Evolutionary conservation across 495 filamentous ascomycete species (phyloP).

Genomic region (Podospora didyma): DNA sequence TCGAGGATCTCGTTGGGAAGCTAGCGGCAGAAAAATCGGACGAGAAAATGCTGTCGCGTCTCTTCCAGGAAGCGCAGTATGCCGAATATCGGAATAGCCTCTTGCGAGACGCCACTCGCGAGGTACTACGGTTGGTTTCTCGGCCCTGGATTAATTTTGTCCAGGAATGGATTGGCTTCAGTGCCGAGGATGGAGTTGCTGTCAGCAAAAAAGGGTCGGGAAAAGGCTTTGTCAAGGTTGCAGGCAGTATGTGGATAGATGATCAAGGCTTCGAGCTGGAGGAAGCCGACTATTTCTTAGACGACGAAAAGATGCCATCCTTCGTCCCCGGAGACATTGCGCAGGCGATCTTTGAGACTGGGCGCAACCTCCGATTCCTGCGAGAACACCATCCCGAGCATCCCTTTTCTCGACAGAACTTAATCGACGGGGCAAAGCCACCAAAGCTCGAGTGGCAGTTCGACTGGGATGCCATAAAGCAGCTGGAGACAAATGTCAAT

Average conservation of each 20-base stretch:
- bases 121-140: conserved; percentile 62
- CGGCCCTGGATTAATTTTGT: conserved; percentile 68
- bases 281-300: conserved; percentile 56
- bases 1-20: conserved; percentile 56
- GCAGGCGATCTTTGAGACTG: conserved; percentile 68
- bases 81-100: conserved; percentile 59
- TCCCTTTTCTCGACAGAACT: conserved; percentile 56
- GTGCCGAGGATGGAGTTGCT: conserved; percentile 47
- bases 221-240: conserved; percentile 59
- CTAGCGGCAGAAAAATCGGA: conserved; percentile 55
- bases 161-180: conserved; percentile 75
- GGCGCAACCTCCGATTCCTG: conserved; percentile 70
- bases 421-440: conserved; percentile 40
- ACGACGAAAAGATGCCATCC: conserved; percentile 57
- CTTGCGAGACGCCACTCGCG: conserved; percentile 58
- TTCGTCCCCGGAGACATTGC: conserved; percentile 65
- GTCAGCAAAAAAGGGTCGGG: conserved; percentile 41
- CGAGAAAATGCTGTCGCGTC: conserved; percentile 61
- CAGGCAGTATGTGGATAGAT: conserved; percentile 52
- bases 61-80: conserved; percentile 61
- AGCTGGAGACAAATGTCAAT: conserved; percentile 55
- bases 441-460: conserved; percentile 69
- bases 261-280: conserved; percentile 49
- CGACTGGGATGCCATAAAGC: conserved; percentile 69
- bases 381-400: conserved; percentile 72